Evolutionary conservation across 2,329 filamentous ascomycete species (phyloP), one percentile per base, ranked within the genome.

Genomic region (Fonsecaea pugnacius): DNA sequence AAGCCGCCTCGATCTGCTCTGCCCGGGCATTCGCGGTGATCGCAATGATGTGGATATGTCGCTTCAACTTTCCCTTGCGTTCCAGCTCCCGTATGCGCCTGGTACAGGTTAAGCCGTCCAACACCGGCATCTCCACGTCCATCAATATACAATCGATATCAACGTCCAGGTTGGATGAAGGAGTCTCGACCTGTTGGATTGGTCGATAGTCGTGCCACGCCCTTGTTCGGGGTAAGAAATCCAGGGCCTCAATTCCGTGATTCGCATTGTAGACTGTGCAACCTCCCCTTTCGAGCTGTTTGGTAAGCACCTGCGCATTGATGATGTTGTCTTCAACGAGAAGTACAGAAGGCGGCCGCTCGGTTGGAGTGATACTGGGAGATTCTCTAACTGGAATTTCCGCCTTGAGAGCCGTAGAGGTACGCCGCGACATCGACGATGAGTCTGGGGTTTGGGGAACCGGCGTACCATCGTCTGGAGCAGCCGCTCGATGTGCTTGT

Each of bases 41-140:
- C 33, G 64, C 65, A 14, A 70, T 65, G 58, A 69, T 64, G 10
- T 38, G 48, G 46, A 70, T 35, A 40, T 64, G 67, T 12, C 57
- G 21, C 16, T 10, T 60, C n/a, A 70, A 35, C 16, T 72, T 60
- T 0, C 66, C 87, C 58, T 85, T 80, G 50, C 77, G 78, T 73
- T 93, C 89, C 7, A 90, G 78, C 64, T 88, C 83, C 24, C 91
- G 83, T 60, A 94, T 92, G 65, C 80, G 84, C 46, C 83, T 82
- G 10, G 89, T 87, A 67, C 90, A 91, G 3, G 88, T 88, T 75
- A 91, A 85, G 40, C 91, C 90, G 71, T 92, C 89, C 89, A 92
- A 91, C 40, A 91, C 83, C 0, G 90, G 90, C 90, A 92, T 92
- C 71, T 92, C 90, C 53, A 91, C 81, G 72, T 93, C 90, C 90